A percentile compares a stretch with the other conserved stretches of the same genome.
Conservation (phyloP, 257 asterid genomes). For the Anisodus acutangulus region DNA sequence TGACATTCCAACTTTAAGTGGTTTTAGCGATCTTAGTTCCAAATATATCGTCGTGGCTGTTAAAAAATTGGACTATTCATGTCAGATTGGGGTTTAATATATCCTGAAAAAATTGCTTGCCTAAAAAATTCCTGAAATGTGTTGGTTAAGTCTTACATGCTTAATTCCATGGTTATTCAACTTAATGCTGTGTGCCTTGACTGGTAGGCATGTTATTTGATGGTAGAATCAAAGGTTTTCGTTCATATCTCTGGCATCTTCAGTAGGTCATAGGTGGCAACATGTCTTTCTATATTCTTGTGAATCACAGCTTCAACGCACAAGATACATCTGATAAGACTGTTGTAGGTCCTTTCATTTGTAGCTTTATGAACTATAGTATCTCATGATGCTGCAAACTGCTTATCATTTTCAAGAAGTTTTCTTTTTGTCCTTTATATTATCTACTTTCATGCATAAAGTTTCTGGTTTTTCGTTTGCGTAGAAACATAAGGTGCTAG, state of each 20-base stretch:
- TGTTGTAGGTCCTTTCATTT: constrained; percentile 11
- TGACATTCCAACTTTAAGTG: not conserved
- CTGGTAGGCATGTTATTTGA: not conserved
- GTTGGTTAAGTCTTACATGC: not conserved
- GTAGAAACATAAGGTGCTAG: not conserved
- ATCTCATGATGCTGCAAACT: not conserved
- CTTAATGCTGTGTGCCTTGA: constrained; percentile 7
- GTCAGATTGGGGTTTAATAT: not conserved
- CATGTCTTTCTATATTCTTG: constrained; percentile 20
- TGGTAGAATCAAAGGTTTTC: constrained; percentile 7
- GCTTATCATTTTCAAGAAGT: not conserved
- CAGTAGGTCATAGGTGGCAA: not conserved
- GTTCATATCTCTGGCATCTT: not conserved
- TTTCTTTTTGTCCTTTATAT: not conserved
- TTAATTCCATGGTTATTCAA: not conserved
- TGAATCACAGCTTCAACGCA: not conserved
- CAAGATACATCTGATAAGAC: not conserved
- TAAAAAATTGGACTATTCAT: not conserved
- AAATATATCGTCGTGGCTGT: not conserved
- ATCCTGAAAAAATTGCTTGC: constrained; percentile 4
- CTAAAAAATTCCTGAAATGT: not conserved
- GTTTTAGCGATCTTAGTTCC: not conserved
- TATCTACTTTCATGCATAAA: not conserved
- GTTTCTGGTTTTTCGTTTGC: not conserved
- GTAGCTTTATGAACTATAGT: constrained; percentile 1